Conservation (phyloP, 164 flowering plant genomes). For the Dillenia turbinata region DNA sequence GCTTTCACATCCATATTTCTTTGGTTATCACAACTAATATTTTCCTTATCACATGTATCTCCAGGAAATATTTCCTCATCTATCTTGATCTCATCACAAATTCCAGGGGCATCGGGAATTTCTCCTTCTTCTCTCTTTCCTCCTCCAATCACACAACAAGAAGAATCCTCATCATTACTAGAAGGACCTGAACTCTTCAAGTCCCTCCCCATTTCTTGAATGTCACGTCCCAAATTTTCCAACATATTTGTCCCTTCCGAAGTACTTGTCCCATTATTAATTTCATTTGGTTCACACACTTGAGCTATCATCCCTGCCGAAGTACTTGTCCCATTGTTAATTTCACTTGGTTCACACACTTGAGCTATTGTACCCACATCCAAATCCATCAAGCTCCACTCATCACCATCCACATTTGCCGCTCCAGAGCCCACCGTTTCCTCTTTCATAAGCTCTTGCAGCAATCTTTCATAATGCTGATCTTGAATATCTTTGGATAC, state of each 20-base stretch:
- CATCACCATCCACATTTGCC: too few species aligned
- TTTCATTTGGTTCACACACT: conserved; percentile 8
- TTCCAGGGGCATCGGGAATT: conserved; percentile 20
- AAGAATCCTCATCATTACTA: conserved; percentile 4
- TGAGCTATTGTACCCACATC: conserved; percentile 6
- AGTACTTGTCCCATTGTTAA: conserved; percentile 4
- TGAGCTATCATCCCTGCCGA: conserved; percentile 1
- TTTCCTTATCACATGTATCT: conserved; percentile 14
- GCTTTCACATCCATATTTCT: conserved; percentile 7
- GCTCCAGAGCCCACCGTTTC: too few species aligned
- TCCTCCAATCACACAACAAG: conserved; percentile 12
- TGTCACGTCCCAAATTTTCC: conserved; percentile 9
- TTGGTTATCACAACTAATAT: conserved; percentile 4
- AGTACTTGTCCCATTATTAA: conserved; percentile 4
- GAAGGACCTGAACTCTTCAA: conserved; percentile 15
- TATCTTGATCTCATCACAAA: conserved; percentile 6
- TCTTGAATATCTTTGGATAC: too few species aligned
- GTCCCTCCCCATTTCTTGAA: conserved; percentile 18
- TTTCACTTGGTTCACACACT: conserved; percentile 9
- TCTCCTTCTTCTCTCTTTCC: conserved; percentile 51
- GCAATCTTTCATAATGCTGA: too few species aligned
- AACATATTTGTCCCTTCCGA: conserved; percentile 3
- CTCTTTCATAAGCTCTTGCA: too few species aligned
- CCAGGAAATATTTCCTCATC: conserved; percentile 8
- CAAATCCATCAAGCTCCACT: background rate